Percentiles rank a stretch among this genome's conserved stretches.
These are phyloP conservation scores for Zymoseptoria passerinii DNA, from an alignment of 2,329 filamentous ascomycete species.

Conservation along the genomic window DNA sequence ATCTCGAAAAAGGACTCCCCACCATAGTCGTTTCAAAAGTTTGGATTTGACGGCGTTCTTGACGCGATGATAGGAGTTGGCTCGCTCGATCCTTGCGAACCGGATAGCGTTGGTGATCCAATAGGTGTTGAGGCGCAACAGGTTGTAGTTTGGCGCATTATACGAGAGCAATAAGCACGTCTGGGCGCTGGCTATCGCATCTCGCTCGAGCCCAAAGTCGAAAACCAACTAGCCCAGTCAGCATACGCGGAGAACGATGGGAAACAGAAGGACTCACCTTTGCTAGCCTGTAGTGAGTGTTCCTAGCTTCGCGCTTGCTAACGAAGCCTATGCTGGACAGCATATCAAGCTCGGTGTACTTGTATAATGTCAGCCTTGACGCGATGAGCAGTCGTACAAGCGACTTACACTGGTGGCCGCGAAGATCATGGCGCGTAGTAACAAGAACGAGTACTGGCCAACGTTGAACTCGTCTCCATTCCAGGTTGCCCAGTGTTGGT, in stretches of 20 bases:
- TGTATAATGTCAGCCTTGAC: neutral
- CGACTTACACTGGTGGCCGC: constrained; percentile 5
- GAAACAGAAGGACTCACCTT: neutral
- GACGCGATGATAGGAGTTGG: constrained; percentile 2
- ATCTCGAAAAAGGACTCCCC: constrained; percentile 8
- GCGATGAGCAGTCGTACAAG: neutral
- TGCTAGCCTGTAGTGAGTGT: constrained; percentile 2
- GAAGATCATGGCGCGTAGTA: constrained; percentile 12
- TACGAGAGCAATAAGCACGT: constrained; percentile 5
- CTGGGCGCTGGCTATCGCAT: constrained; percentile 3
- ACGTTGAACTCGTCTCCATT: constrained; percentile 7
- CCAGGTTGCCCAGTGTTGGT: constrained; percentile 12
- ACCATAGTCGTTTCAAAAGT: constrained; percentile 8
- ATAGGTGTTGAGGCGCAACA: constrained; percentile 2
- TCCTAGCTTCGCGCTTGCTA: constrained; percentile 4
- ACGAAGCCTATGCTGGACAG: constrained; percentile 1
- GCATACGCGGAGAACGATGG: neutral
- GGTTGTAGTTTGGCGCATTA: constrained; percentile 2
- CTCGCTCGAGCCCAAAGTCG: constrained; percentile 3
- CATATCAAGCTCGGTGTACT: neutral
- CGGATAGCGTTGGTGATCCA: constrained; percentile 5
- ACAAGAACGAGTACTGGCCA: constrained; percentile 7
- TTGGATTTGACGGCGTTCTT: neutral
- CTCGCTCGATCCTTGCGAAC: constrained; percentile 5
- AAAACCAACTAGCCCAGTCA: neutral